Evolutionary conservation across 306 rosid species (phyloP), one percentile per base, ranked within the genome.

Genomic region (Canavalia ensiformis): DNA sequence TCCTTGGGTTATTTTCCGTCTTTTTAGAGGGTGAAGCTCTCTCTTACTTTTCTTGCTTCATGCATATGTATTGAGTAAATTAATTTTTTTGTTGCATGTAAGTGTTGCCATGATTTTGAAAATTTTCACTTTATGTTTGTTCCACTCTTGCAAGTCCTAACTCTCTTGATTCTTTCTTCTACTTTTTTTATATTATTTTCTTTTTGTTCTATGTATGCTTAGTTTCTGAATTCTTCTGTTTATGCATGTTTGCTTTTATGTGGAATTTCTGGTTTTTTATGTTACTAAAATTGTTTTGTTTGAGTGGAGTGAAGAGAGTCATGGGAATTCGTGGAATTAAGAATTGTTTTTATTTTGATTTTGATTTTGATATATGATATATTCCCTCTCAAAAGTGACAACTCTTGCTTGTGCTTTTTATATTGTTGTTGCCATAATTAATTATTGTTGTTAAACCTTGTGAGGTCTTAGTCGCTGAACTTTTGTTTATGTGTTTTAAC

Each of bases 401-500:
- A 55, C 8, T 79, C 1, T 51, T 59, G 37, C n/a, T 50, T 55
- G 6, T 57, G 8, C 25, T 34, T 75, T 31, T 74, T 74, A 3
- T 52, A 47, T 30, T 13, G 28, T 68, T 55, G 12, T 67, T 54
- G 18, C 12, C 3, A 30, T 41, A 30, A 30, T 31, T 68, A 13
- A 13, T 37, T 31, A 30, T 68, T 35, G 25, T 58, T 18, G 3
- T 5, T 25, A 10, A 79, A 9, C 44, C 51, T 45, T 72, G 83
- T 52, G 66, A 65, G 44, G 78, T 81, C 71, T 13, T 29, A 52
- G 45, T 58, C 44, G 44, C 44, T 69, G 37, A 59, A 55, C 54
- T 68, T 81, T 80, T 46, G 59, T 56, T 59, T 65, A 25, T 82
- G 73, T 42, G 28, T 37, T 77, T 79, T 79, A 83, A 42, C 80